phyloP scores from a whole-genome alignment of 257 asterid species.

The Solanum peruvianum region DNA sequence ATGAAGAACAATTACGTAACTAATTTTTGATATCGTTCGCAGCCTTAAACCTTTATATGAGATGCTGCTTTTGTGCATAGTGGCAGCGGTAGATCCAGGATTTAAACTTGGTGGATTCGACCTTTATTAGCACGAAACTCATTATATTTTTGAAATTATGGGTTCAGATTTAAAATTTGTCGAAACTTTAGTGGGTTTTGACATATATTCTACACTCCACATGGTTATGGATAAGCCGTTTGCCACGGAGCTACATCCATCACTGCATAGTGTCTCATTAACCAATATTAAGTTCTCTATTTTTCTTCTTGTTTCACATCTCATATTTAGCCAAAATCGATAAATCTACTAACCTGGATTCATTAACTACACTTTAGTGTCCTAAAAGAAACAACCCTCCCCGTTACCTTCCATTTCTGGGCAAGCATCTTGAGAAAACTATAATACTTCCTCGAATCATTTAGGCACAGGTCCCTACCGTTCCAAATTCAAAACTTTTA shows the following conservation, averaged over 20 bases:
- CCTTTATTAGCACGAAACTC: neutral
- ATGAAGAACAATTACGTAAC: neutral
- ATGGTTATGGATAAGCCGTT: neutral
- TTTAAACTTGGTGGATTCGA: neutral
- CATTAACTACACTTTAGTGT: neutral
- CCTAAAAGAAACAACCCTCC: neutral
- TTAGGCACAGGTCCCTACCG: neutral
- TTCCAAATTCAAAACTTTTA: neutral
- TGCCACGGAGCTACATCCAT: neutral
- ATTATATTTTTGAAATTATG: neutral
- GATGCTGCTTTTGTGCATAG: neutral
- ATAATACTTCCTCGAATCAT: neutral
- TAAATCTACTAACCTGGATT: neutral
- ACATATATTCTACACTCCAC: neutral
- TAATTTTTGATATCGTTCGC: neutral
- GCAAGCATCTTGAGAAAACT: neutral
- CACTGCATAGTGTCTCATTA: neutral
- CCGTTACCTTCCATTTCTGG: neutral
- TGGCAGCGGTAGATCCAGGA: neutral
- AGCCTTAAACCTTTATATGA: neutral
- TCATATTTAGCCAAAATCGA: neutral
- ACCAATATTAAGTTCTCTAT: neutral
- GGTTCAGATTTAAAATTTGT: neutral
- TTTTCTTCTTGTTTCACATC: neutral
- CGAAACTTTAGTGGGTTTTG: neutral